Percentiles rank a stretch among this genome's conserved stretches.
These are phyloP conservation scores for Talaromyces sp. DNA, from an alignment of 2,329 filamentous ascomycete genomes.

Conservation along the genomic window DNA sequence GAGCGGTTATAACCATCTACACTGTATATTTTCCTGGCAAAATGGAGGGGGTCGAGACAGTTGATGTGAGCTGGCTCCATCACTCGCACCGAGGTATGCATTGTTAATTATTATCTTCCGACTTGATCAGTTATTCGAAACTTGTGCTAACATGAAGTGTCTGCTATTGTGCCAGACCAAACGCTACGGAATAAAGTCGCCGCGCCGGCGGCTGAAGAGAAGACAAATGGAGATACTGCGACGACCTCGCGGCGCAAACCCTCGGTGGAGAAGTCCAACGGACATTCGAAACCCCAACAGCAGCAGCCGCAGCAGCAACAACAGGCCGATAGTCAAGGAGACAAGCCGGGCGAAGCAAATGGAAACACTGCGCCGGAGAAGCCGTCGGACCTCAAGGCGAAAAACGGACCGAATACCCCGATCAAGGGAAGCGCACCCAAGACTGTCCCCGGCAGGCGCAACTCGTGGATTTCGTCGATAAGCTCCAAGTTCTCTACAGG, in stretches of 20 bases:
- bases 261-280: conserved; percentile 7
- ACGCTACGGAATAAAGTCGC: conserved; percentile 24
- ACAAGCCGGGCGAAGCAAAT: not conserved
- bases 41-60: conserved; percentile 76
- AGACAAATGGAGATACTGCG: conserved; percentile 18
- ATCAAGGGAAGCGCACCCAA: conserved; percentile 25
- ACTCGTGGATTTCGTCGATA: conserved; percentile 89
- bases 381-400: conserved; percentile 13
- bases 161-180: conserved; percentile 19
- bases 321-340: not conserved
- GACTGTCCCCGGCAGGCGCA: conserved; percentile 47
- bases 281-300: not conserved
- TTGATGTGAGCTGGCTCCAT: conserved; percentile 90
- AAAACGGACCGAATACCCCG: conserved; percentile 19
- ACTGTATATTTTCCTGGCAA: conserved; percentile 13
- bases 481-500: conserved; percentile 81
- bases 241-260: conserved; percentile 16
- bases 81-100: conserved; percentile 71
- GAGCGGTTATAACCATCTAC: not conserved
- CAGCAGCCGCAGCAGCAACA: conserved; percentile 10
- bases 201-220: conserved; percentile 26
- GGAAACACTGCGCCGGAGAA: conserved; percentile 3
- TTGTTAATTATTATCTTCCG: not conserved
- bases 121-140: not conserved
- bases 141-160: conserved; percentile 14